Conservation (phyloP, 306 rosid genomes). For the Quercus alba region DNA sequence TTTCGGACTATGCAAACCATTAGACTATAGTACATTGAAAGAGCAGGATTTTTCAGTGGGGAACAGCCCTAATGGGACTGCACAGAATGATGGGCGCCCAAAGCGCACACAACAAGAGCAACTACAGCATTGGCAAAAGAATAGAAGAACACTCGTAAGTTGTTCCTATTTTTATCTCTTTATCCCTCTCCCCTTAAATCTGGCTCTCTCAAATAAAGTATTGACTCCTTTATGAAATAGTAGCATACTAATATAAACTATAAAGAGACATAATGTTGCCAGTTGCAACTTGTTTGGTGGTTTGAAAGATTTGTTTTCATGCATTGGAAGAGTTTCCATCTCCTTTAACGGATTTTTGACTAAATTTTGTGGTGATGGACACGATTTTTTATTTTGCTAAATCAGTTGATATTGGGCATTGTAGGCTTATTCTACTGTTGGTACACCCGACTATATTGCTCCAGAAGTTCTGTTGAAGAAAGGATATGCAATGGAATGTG, state of each 20-base stretch:
- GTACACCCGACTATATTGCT: slow-evolving; percentile 99
- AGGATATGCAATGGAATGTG: slow-evolving; percentile 99
- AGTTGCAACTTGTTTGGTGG: neutral
- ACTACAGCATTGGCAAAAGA: slow-evolving; percentile 93
- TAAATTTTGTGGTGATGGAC: neutral
- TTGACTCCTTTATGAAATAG: neutral
- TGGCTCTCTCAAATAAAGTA: neutral
- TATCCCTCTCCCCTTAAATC: neutral
- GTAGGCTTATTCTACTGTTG: slow-evolving; percentile 99
- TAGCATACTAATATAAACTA: neutral
- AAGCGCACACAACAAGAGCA: slow-evolving; percentile 93
- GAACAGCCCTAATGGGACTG: slow-evolving; percentile 49
- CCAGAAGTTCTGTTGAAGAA: slow-evolving; percentile 98
- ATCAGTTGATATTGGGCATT: slow-evolving; percentile 30
- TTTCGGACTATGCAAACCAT: slow-evolving; percentile 97
- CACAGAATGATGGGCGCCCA: slow-evolving; percentile 57
- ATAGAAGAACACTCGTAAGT: slow-evolving; percentile 93
- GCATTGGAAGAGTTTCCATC: neutral
- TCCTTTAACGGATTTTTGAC: neutral
- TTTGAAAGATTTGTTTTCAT: neutral
- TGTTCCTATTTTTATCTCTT: neutral
- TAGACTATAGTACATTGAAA: slow-evolving; percentile 82
- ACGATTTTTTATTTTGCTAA: slow-evolving; percentile 8
- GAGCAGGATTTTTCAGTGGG: slow-evolving; percentile 72
- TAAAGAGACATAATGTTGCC: neutral